A percentile compares a stretch with the other conserved stretches of the same genome.
These are phyloP conservation scores for Tilletia caries DNA, from an alignment of 1,284 basidiomycete genomes.

Conservation along the genomic window DNA sequence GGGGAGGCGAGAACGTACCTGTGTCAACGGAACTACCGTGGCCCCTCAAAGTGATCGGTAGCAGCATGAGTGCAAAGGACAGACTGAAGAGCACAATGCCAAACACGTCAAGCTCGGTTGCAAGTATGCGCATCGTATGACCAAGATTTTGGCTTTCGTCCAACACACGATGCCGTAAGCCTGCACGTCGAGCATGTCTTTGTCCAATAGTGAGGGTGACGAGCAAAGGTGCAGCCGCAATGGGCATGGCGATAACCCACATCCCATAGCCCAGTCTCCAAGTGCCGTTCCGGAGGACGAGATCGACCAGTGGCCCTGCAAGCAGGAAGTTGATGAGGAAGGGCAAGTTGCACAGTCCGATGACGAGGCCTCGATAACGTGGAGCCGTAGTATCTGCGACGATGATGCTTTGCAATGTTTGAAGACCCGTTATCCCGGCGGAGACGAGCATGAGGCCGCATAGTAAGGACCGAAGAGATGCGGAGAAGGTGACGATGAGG, in stretches of 20 bases:
- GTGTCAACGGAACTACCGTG: constrained; percentile 23
- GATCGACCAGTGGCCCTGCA: constrained; percentile 66
- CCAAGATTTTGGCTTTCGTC: neutral
- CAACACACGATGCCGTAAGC: constrained; percentile 18
- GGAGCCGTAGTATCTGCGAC: constrained; percentile 73
- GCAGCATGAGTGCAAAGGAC: constrained; percentile 62
- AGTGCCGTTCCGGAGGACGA: constrained; percentile 59
- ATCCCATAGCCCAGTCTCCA: constrained; percentile 77
- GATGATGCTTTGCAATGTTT: constrained; percentile 58
- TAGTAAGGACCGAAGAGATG: constrained; percentile 60
- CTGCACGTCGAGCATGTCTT: constrained; percentile 33
- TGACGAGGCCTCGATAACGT: constrained; percentile 71
- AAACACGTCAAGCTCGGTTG: constrained; percentile 63
- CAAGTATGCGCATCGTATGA: constrained; percentile 24
- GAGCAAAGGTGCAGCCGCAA: constrained; percentile 46
- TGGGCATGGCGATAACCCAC: constrained; percentile 42
- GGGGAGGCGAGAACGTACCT: neutral
- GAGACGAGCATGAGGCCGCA: constrained; percentile 60
- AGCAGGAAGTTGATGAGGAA: constrained; percentile 63
- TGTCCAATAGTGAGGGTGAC: constrained; percentile 44
- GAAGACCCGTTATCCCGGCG: constrained; percentile 52
- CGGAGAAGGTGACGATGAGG: constrained; percentile 67
- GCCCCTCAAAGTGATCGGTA: constrained; percentile 65
- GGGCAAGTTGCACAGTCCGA: constrained; percentile 62
- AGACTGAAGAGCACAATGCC: constrained; percentile 68